Evolutionary conservation across 1,139 yeast genomes (phyloP).

Genomic region (Pichia sp.): DNA sequence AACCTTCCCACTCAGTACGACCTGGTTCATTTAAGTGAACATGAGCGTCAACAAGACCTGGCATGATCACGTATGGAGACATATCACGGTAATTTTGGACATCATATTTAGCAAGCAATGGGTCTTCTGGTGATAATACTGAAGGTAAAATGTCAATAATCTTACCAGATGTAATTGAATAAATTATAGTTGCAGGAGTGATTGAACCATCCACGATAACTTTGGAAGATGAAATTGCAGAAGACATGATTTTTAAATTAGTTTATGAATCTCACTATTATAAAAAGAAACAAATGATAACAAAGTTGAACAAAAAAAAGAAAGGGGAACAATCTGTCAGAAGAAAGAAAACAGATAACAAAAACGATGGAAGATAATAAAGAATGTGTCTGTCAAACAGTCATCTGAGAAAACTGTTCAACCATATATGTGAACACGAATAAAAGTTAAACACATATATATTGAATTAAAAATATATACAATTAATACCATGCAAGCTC

Average conservation of each 20-base stretch:
- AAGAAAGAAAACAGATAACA: background rate
- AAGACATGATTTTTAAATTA: slow-evolving; percentile 43
- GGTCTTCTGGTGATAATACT: slow-evolving; percentile 35
- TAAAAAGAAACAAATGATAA: background rate
- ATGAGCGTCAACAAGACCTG: slow-evolving; percentile 90
- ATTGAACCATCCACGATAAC: slow-evolving; percentile 51
- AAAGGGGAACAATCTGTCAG: background rate
- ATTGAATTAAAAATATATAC: no score
- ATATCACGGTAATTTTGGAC: slow-evolving; percentile 45
- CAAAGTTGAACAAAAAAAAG: background rate
- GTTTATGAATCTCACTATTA: no score
- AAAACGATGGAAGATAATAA: no score
- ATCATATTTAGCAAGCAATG: slow-evolving; percentile 36
- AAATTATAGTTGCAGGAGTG: slow-evolving; percentile 63
- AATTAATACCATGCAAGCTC: no score
- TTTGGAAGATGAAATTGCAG: slow-evolving; percentile 60
- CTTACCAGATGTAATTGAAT: slow-evolving; percentile 57
- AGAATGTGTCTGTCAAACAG: background rate
- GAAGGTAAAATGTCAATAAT: slow-evolving; percentile 45
- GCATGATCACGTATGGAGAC: slow-evolving; percentile 64
- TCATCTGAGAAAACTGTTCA: no score
- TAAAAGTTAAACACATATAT: no score
- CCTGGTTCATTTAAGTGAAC: slow-evolving; percentile 95
- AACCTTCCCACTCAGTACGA: slow-evolving; percentile 94
- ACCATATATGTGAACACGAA: no score